Conservation (phyloP, 768 basidiomycete genomes). For the Butyriboletus loyo region DNA sequence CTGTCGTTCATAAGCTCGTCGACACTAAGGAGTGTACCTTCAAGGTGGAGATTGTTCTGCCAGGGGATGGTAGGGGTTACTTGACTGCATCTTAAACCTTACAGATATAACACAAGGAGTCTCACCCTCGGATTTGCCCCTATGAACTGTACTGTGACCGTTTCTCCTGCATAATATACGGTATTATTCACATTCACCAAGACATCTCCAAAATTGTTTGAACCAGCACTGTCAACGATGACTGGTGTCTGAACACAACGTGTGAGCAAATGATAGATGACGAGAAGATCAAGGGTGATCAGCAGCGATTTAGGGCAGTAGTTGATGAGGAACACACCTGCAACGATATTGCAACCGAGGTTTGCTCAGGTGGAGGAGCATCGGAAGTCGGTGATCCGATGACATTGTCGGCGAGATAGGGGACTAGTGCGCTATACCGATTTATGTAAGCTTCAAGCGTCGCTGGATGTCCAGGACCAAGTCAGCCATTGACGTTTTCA, state of each 20-base stretch:
- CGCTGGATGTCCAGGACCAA: constrained; percentile 34
- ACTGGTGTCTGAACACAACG: constrained; percentile 48
- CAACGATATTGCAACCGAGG: constrained; percentile 62
- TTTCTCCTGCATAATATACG: constrained; percentile 55
- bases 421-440: constrained; percentile 65
- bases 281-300: not conserved
- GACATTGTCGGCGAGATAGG: constrained; percentile 52
- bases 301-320: not conserved
- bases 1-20: constrained; percentile 47
- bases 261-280: not conserved
- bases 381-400: constrained; percentile 55
- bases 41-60: constrained; percentile 75
- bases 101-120: not conserved
- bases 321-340: constrained; percentile 38
- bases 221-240: constrained; percentile 54
- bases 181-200: constrained; percentile 49
- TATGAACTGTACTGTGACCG: constrained; percentile 61
- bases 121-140: constrained; percentile 76
- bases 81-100: not conserved
- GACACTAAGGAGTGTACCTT: constrained; percentile 68
- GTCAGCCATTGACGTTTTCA: not conserved
- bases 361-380: constrained; percentile 61
- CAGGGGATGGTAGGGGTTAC: not conserved
- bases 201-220: constrained; percentile 61
- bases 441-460: constrained; percentile 81